Percentiles rank a stretch among this genome's conserved stretches.
These are phyloP conservation scores for Pseudisothecium myosuroides DNA, from an alignment of 225 moss, liverwort and hornwort species.

Conservation along the genomic window DNA sequence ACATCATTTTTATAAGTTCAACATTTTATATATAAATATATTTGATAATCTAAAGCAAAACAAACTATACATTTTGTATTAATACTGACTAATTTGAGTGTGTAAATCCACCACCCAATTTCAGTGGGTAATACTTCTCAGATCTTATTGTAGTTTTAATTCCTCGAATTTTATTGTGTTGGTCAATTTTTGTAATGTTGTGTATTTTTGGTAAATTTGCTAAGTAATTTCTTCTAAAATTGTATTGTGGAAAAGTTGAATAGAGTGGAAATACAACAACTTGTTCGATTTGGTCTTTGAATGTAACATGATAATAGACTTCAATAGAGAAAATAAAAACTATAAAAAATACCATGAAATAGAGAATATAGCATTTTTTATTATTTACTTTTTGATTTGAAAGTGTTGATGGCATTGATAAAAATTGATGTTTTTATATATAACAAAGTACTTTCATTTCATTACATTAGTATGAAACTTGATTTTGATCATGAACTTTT, in stretches of 20 bases:
- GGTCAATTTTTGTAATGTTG: background rate
- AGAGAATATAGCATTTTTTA: background rate
- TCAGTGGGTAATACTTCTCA: background rate
- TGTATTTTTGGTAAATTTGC: background rate
- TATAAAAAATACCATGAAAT: background rate
- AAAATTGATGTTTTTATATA: background rate
- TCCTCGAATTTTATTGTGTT: background rate
- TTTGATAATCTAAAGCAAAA: background rate
- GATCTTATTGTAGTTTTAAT: background rate
- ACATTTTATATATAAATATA: background rate
- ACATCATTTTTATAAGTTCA: background rate
- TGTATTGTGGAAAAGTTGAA: background rate
- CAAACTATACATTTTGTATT: background rate
- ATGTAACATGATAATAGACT: background rate
- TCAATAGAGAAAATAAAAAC: background rate
- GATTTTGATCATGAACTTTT: background rate
- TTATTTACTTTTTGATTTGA: background rate
- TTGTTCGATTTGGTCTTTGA: background rate
- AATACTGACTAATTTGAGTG: background rate
- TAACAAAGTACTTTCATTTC: background rate
- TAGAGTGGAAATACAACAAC: background rate
- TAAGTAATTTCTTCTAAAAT: background rate
- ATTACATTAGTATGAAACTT: background rate
- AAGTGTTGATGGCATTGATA: background rate
- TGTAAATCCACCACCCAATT: background rate